Evolutionary conservation across 805 yeast species (phyloP).

Genomic region (Zygosaccharomyces gambellarensis): DNA sequence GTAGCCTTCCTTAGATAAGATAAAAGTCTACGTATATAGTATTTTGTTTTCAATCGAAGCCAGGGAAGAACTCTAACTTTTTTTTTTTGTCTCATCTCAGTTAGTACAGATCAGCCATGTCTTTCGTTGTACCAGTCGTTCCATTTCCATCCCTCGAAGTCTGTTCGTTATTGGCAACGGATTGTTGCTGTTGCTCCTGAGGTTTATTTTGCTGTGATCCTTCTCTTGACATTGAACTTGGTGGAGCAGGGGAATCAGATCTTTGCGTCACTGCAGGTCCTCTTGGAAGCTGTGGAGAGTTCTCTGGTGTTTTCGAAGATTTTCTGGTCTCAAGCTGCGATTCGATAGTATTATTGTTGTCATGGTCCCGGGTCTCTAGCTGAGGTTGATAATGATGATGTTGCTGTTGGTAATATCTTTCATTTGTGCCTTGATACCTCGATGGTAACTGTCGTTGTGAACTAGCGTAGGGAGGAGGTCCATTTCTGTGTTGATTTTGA

Average conservation of each 20-base stretch:
- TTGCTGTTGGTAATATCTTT: slow-evolving; percentile 2
- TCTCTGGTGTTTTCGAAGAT: background rate
- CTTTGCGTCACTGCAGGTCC: background rate
- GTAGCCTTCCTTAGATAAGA: slow-evolving; percentile 1
- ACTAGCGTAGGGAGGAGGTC: slow-evolving; percentile 6
- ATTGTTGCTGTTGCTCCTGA: background rate
- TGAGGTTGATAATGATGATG: background rate
- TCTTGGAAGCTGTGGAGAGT: background rate
- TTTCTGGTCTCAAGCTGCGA: background rate
- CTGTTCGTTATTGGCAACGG: background rate
- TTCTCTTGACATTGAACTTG: background rate
- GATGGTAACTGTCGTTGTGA: slow-evolving; percentile 4
- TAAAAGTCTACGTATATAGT: slow-evolving; percentile 2
- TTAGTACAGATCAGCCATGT: slow-evolving; percentile 13
- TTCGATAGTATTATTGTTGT: background rate
- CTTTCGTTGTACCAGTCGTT: slow-evolving; percentile 7
- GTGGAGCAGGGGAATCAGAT: background rate
- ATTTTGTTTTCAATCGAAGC: background rate
- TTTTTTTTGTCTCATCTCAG: background rate
- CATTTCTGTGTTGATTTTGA: background rate
- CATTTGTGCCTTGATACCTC: slow-evolving; percentile 8
- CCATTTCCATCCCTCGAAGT: background rate
- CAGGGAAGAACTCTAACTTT: background rate
- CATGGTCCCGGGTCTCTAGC: slow-evolving; percentile 1
- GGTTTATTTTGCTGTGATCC: background rate